Conservation (phyloP, 805 yeast genomes). For the Naumovozyma baii region DNA sequence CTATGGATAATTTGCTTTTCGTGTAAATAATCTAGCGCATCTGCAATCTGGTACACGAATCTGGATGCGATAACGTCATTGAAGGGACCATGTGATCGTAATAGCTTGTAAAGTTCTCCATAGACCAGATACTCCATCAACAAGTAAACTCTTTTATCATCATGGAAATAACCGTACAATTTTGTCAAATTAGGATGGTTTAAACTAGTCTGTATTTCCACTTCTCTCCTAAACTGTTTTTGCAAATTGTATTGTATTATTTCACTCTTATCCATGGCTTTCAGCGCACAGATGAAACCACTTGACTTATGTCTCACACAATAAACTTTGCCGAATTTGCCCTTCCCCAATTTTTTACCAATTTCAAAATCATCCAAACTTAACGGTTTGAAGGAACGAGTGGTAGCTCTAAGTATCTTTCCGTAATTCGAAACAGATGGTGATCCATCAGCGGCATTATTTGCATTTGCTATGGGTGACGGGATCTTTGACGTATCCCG, state of each 20-base stretch:
- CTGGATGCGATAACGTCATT: constrained; percentile 65
- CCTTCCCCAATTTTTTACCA: constrained; percentile 82
- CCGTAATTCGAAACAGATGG: constrained; percentile 1
- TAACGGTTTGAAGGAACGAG: constrained; percentile 6
- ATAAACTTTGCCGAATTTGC: constrained; percentile 87
- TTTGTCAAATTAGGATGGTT: constrained; percentile 74
- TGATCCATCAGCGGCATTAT: background rate
- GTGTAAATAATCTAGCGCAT: constrained; percentile 71
- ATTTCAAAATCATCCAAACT: constrained; percentile 59
- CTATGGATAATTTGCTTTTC: constrained; percentile 75
- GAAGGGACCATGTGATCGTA: constrained; percentile 60
- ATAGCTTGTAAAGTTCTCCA: constrained; percentile 75
- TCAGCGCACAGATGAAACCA: constrained; percentile 80
- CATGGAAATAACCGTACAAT: constrained; percentile 79
- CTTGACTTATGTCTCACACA: constrained; percentile 69
- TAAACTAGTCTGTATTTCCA: constrained; percentile 77
- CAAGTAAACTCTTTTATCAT: constrained; percentile 67
- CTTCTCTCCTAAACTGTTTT: constrained; percentile 79
- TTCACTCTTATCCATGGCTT: constrained; percentile 82
- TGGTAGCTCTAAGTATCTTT: constrained; percentile 3
- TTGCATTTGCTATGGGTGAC: constrained; percentile 2
- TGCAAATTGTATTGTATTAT: constrained; percentile 66
- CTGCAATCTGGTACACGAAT: constrained; percentile 75
- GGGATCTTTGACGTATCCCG: background rate
- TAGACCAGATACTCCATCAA: constrained; percentile 74